Evolutionary conservation across 345 rosid species (phyloP), one percentile per base, ranked within the genome.

Genomic region (Murraya koenigii): DNA sequence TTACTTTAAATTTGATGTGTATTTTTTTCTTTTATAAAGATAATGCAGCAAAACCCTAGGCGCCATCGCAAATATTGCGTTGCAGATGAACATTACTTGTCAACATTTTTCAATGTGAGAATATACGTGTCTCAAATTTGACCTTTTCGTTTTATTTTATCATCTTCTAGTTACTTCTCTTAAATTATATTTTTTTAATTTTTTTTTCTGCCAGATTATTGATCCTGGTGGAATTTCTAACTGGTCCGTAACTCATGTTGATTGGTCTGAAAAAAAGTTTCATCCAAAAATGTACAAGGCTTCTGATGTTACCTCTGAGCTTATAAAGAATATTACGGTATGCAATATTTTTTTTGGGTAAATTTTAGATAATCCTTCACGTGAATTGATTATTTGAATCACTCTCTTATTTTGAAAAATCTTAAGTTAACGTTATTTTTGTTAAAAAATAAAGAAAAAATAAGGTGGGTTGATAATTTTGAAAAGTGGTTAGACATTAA

Each of bases 211-310:
- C n/a, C 82, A 97, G 99, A 85, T 93, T 88, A 84, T 93, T 81
- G 98, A 97, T 87, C 97, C 94, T 68, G 92, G 82, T 66, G 99
- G 99, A 38, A 90, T 97, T 44, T 90, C 98, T 28, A 97, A 92
- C 72, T 90, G 98, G 93, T 88, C 99, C 1, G 93, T 90, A 49
- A 97, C 99, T 56, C 91, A 91, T 72, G 99, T 97, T 65, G 99
- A 97, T 85, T 97, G 99, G 99, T 97, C 98, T n/a, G 98, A 97
- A 81, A 91, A 93, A 78, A 94, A 90, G 80, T 97, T 97, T 98
- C 98, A 97, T 85, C 98, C 99, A 25, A 97, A 90, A 83, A 89
- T 93, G n/a, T 97, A 93, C 78, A 89, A 84, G 83, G 86, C 92
- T 25, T 86, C 79, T 9, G 97, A 97, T 67, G 62, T 91, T 75